Percentiles rank a stretch among this genome's conserved stretches.
These are phyloP conservation scores for Citrullus mucosospermus DNA, from an alignment of 306 rosid genomes.

Conservation along the genomic window DNA sequence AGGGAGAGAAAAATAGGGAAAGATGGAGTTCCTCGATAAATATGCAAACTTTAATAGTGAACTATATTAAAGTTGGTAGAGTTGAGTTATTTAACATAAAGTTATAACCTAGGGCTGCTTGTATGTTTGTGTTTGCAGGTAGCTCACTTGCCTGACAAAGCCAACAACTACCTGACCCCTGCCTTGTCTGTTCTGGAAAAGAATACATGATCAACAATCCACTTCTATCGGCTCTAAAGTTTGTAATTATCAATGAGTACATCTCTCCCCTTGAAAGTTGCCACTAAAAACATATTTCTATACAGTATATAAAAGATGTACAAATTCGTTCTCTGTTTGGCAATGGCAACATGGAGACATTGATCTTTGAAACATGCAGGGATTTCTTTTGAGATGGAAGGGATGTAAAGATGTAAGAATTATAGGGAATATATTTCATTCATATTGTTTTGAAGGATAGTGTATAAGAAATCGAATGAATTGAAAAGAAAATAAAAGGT, in stretches of 20 bases:
- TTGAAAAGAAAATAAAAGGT: background rate
- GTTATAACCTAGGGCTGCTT: background rate
- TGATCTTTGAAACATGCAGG: background rate
- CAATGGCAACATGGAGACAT: background rate
- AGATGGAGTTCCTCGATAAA: no score
- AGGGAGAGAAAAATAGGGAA: no score
- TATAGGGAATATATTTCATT: background rate
- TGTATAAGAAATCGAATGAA: background rate
- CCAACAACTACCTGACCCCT: constrained; percentile 90
- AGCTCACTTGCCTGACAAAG: constrained; percentile 97
- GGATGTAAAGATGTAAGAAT: background rate
- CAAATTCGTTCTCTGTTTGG: constrained; percentile 4
- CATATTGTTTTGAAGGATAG: background rate
- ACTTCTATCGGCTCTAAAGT: background rate
- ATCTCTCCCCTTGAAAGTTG: background rate
- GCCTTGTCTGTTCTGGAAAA: constrained; percentile 86
- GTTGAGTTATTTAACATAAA: no score
- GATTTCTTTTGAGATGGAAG: background rate
- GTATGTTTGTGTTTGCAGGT: constrained; percentile 37
- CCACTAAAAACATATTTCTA: background rate
- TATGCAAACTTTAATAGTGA: no score
- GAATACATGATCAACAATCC: constrained; percentile 50
- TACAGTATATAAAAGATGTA: background rate
- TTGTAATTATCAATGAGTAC: background rate
- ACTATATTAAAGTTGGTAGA: no score